These are phyloP conservation scores for Podospora pseudocomata DNA, from an alignment of 495 filamentous ascomycete species.

Conservation along the genomic window DNA sequence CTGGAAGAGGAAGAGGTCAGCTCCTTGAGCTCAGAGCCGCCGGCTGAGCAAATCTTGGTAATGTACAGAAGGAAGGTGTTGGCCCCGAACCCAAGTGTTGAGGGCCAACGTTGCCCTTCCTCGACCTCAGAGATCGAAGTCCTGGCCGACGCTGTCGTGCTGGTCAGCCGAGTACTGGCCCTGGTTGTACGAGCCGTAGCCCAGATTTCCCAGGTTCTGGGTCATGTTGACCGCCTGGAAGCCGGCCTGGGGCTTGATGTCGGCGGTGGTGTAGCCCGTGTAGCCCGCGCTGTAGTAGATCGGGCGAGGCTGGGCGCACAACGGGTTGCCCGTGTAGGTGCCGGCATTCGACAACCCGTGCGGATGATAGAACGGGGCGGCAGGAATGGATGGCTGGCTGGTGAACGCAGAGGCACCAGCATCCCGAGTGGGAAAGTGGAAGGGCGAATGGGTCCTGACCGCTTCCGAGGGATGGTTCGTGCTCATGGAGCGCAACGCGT, in stretches of 20 bases:
- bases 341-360: background rate
- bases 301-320: background rate
- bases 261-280: background rate
- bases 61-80: background rate
- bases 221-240: background rate
- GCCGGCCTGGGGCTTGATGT: background rate
- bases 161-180: background rate
- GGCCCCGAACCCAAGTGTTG: background rate
- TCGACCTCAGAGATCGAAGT: background rate
- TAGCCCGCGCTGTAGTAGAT: background rate
- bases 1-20: background rate
- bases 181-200: background rate
- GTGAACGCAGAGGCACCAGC: background rate
- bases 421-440: background rate
- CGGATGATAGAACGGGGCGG: background rate
- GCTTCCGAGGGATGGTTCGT: background rate
- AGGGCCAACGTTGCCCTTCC: background rate
- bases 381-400: background rate
- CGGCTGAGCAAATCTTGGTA: background rate
- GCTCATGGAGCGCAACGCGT: background rate
- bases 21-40: background rate
- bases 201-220: background rate
- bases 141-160: background rate
- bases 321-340: background rate
- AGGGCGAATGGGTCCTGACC: background rate